Conservation (phyloP, 768 basidiomycete species). For the Porpolomopsis calyptriformis region DNA sequence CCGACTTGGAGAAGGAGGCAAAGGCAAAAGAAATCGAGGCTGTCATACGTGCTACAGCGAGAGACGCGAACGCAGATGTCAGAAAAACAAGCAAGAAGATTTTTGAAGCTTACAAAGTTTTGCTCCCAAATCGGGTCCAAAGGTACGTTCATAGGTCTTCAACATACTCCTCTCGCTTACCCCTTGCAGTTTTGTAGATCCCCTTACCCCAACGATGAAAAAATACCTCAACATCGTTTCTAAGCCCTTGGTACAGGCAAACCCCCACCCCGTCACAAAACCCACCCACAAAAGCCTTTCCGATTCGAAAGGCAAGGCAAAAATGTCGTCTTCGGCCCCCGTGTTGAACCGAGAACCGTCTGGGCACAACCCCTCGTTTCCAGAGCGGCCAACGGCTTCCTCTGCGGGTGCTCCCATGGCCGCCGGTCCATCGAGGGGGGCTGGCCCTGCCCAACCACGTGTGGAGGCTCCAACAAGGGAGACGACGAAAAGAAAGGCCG, state of each 20-base stretch:
- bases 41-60: conserved; percentile 54
- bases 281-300: neutral
- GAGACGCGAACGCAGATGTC: conserved; percentile 68
- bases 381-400: conserved; percentile 20
- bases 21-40: conserved; percentile 58
- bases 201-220: conserved; percentile 64
- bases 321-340: conserved; percentile 11
- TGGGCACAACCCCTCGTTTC: conserved; percentile 7
- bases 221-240: conserved; percentile 57
- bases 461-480: neutral
- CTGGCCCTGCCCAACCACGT: neutral
- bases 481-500: neutral
- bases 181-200: conserved; percentile 50
- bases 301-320: conserved; percentile 5
- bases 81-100: conserved; percentile 58
- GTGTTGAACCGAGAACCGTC: neutral
- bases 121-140: conserved; percentile 59
- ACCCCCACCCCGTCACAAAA: conserved; percentile 2
- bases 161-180: neutral
- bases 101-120: conserved; percentile 64
- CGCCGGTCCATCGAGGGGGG: conserved; percentile 8
- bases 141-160: conserved; percentile 30
- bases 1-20: conserved; percentile 61
- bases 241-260: conserved; percentile 11
- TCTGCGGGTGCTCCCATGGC: conserved; percentile 13